Base-by-base conservation (phyloP, 129 eudicot species). In the Centella asiatica region DNA sequence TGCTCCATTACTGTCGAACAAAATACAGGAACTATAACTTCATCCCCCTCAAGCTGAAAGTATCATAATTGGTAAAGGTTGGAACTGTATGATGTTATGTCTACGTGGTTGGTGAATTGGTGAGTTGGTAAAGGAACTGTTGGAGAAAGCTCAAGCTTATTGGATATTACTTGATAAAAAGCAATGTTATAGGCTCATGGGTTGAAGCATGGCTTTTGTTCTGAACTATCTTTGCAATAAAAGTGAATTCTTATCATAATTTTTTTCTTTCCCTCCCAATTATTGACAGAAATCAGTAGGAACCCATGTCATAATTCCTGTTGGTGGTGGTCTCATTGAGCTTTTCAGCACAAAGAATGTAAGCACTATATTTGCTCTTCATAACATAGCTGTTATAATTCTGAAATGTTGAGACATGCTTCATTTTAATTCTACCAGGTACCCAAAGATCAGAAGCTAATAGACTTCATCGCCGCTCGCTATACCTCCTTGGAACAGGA, bases 271-370 rank as follows among this genome's bases (percentile, higher is more conserved):
- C 10, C 2, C 45, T 40, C 39, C 13, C 6, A 8, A 13, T 1
- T 60, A 26, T 37, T 74, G 49, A 52, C 82, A 89, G 97, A 81
- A 83, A 56, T 23, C 42, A 12, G 27, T 20, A 64, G 87, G 81
- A 62, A 86, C 97, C 39, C 93, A 81, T 49, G 97, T 90, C 57
- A 54, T 90, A 45, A 71, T 90, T 71, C 95, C 97, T 15, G 87
- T 86, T 23, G 56, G 45, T 50, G 80, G 92, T 28, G 88, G 89
- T 31, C 65, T 90, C 40, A 72, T 90, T 68, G 97, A 90, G 78
- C 93, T 90, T 73, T 86, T 69, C 72, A 66, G 71, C 57, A 50
- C 74, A 23, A 81, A 81, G 60, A 77, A 63, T 18, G 97, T 83
- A 90, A 72, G 83, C 63, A 40, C 27, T 23, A 18, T 6, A 47